Evolutionary conservation across 2,329 filamentous ascomycete species (phyloP).

Genomic region (Magnaporthiopsis rhizophila): DNA sequence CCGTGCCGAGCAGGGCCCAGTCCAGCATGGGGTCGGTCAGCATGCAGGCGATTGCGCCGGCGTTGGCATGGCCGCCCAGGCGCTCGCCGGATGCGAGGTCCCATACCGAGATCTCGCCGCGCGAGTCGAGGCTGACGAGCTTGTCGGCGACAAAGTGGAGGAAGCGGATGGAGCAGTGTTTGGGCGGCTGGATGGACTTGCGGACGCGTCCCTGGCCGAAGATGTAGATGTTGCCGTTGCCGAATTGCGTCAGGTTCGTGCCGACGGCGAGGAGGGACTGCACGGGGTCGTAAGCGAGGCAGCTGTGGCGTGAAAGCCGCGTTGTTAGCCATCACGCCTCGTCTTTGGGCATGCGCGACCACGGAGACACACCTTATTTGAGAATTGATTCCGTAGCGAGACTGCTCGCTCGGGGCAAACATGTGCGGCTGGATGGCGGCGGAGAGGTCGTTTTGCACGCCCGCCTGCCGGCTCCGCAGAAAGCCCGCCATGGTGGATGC

Average conservation of each 20-base stretch:
- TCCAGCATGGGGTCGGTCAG: conserved; percentile 85
- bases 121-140: conserved; percentile 74
- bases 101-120: conserved; percentile 79
- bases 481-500: conserved; percentile 67
- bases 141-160: conserved; percentile 83
- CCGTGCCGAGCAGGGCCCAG: conserved; percentile 80
- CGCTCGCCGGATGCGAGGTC: conserved; percentile 64
- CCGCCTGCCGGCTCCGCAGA: conserved; percentile 84
- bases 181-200: conserved; percentile 62
- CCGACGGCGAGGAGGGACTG: conserved; percentile 90
- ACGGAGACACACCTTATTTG: conserved; percentile 47
- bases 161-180: conserved; percentile 65
- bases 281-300: conserved; percentile 83
- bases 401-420: conserved; percentile 78
- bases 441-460: conserved; percentile 86
- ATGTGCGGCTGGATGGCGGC: conserved; percentile 68
- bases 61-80: conserved; percentile 63
- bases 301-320: conserved; percentile 36
- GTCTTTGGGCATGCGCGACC: conserved; percentile 9
- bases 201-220: conserved; percentile 76
- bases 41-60: conserved; percentile 66
- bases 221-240: conserved; percentile 80
- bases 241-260: conserved; percentile 80
- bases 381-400: conserved; percentile 74
- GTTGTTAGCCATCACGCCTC: conserved; percentile 14